Base-by-base conservation (phyloP, 1,284 basidiomycete genomes). In the Neonothopanus nambi region DNA sequence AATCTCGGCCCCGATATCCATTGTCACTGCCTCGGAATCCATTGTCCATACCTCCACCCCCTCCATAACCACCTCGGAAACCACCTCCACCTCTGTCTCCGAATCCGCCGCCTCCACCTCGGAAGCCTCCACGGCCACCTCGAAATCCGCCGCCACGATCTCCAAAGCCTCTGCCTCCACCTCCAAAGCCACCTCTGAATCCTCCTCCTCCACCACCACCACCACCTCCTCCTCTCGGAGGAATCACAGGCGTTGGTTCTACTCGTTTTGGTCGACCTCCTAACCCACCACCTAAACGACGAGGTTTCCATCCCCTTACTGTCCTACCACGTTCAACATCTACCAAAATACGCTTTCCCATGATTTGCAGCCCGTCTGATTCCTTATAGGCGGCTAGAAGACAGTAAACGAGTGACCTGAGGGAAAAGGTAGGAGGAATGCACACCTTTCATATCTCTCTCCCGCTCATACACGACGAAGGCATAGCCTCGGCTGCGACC, bases 291-390 rank as follows among this genome's bases (percentile, higher is more conserved):
- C 96, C 97, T 0, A 99, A 76, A 53, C 95, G 85, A 56, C 91
- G 89, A 5, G 97, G 97, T 67, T 98, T 98, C 97, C 97, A 99
- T 6, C 95, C 97, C 59, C 96, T 88, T 24, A 99, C 97, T 1
- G 97, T 99, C 47, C 96, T 85, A 6, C 97, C 97, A 41, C 97
- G 87, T 73, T 99, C 97, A 50, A 99, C 96, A 67, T 99, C 97
- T 48, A 99, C 96, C 39, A 98, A 79, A 57, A 98, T 94, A 58
- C 91, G 81, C 67, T 97, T 95, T 64, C 93, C 93, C 79, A 94
- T 90, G 63, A 99, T 94, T 58, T 93, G 91, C 44, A 99, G 81
- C 13, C 95, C 93, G 65, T 99, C 96, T n/a, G 95, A 97, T 68
- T 99, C 96, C 75, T 98, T 99, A 81, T 98, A 99, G 9, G 96